Evolutionary conservation across 805 yeast genomes (phyloP).

Genomic region (Saccharomycopsis fodiens): DNA sequence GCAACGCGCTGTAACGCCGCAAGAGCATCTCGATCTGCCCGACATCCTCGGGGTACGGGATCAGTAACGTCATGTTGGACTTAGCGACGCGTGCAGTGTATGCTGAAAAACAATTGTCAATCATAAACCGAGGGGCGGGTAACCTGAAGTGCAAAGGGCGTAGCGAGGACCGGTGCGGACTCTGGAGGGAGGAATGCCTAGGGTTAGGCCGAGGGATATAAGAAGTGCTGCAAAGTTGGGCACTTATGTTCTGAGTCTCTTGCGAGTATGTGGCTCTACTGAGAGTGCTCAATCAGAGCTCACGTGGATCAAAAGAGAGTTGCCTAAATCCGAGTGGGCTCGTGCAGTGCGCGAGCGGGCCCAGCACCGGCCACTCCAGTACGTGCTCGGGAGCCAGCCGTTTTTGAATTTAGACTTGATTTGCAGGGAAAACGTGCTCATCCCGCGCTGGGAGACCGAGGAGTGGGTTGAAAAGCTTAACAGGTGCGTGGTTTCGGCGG

Average conservation of each 20-base stretch:
- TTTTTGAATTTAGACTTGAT: slow-evolving; percentile 60
- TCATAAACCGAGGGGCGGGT: no score
- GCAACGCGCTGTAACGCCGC: slow-evolving; percentile 26
- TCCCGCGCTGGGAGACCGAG: slow-evolving; percentile 94
- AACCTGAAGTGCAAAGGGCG: no score
- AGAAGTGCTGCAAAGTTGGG: neutral
- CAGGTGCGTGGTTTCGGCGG: slow-evolving; percentile 1
- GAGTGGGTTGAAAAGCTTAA: slow-evolving; percentile 63
- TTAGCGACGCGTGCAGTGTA: neutral
- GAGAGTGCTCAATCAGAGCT: slow-evolving; percentile 46
- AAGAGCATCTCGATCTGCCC: slow-evolving; percentile 22
- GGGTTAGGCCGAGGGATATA: slow-evolving; percentile 10
- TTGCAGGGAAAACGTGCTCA: slow-evolving; percentile 62
- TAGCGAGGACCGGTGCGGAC: no score
- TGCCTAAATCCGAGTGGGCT: slow-evolving; percentile 39
- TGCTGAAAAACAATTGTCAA: neutral
- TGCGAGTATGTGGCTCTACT: slow-evolving; percentile 21
- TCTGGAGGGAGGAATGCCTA: slow-evolving; percentile 11
- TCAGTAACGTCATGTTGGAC: slow-evolving; percentile 2
- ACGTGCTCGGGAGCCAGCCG: slow-evolving; percentile 80
- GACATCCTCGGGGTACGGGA: slow-evolving; percentile 14
- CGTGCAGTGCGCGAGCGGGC: slow-evolving; percentile 49
- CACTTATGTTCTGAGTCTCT: slow-evolving; percentile 14
- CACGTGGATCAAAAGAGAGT: slow-evolving; percentile 54
- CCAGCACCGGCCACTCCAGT: slow-evolving; percentile 65